A percentile compares a stretch with the other conserved stretches of the same genome.
phyloP scores from a whole-genome alignment of 2,329 filamentous ascomycete genomes.

The Venturiaceae sp. region DNA sequence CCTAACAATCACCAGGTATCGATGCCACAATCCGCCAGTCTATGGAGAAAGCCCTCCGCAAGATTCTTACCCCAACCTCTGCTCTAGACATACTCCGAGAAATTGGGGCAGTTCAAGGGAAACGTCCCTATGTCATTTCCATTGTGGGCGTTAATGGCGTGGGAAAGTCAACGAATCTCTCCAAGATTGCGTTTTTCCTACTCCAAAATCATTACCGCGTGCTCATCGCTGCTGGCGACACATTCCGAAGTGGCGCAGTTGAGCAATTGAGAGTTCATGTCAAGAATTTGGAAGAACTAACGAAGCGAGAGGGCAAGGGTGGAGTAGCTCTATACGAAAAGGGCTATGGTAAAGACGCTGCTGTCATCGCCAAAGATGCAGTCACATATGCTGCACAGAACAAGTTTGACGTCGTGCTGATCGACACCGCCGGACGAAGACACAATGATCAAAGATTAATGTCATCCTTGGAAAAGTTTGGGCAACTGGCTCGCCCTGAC shows the following conservation, averaged over 20 bases:
- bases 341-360: conserved; percentile 95
- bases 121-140: conserved; percentile 89
- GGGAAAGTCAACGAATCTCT: conserved; percentile 94
- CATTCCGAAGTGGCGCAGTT: conserved; percentile 92
- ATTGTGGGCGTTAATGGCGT: conserved; percentile 98
- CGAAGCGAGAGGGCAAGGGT: conserved; percentile 67
- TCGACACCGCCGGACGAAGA: conserved; percentile 88
- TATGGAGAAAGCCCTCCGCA: conserved; percentile 85
- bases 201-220: conserved; percentile 96
- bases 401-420: conserved; percentile 85
- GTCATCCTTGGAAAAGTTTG: conserved; percentile 95
- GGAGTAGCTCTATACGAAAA: conserved; percentile 89
- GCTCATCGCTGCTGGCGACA: conserved; percentile 88
- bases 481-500: conserved; percentile 88
- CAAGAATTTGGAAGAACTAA: conserved; percentile 83
- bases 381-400: conserved; percentile 68
- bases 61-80: conserved; percentile 91
- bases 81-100: conserved; percentile 91
- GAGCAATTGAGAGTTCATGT: conserved; percentile 96
- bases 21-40: conserved; percentile 74
- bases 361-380: conserved; percentile 88
- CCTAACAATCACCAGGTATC: conserved; percentile 40
- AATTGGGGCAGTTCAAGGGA: conserved; percentile 61
- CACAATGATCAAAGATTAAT: conserved; percentile 96
- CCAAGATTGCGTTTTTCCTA: conserved; percentile 96